Conservation (phyloP, 495 filamentous ascomycete species). For the Penicillium macrosclerotiorum region DNA sequence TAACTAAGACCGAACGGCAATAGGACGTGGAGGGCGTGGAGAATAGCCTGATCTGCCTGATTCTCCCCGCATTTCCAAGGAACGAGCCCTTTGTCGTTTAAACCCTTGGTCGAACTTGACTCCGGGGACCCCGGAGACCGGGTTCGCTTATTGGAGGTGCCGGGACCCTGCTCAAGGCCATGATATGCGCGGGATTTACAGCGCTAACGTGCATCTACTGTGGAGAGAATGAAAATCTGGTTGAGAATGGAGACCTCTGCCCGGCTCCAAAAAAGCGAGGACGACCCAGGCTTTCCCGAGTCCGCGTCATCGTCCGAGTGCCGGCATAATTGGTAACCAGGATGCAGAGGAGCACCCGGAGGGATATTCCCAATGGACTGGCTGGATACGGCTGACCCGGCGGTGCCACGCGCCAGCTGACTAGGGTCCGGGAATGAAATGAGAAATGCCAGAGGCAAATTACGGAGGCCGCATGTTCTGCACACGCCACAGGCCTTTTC, state of each 20-base stretch:
- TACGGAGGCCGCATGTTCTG: conserved; percentile 12
- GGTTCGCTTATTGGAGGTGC: conserved; percentile 14
- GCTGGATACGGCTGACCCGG: conserved; percentile 4
- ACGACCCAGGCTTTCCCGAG: too few relatives aligned
- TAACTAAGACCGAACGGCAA: conserved; percentile 10
- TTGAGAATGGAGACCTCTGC: too few relatives aligned
- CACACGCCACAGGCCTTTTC: conserved; percentile 13
- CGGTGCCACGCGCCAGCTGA: conserved; percentile 18
- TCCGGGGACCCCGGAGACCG: conserved; percentile 12
- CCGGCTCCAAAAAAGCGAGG: too few relatives aligned
- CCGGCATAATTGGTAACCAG: conserved; percentile 14
- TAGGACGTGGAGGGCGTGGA: conserved; percentile 6
- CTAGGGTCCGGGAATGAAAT: conserved; percentile 12
- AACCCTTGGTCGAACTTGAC: too few relatives aligned
- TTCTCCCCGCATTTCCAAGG: conserved; percentile 23
- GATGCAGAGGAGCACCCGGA: neutral
- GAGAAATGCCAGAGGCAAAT: conserved; percentile 11
- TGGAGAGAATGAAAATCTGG: too few relatives aligned
- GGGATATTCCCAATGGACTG: conserved; percentile 6
- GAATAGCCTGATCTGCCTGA: conserved; percentile 23
- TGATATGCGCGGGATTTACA: conserved; percentile 9
- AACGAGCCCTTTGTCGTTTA: neutral
- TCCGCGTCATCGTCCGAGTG: conserved; percentile 5
- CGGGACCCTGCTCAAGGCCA: neutral
- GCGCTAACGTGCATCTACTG: conserved; percentile 6